Evolutionary conservation across 2,329 filamentous ascomycete species (phyloP).

Genomic region (Pseudocercospora musae): DNA sequence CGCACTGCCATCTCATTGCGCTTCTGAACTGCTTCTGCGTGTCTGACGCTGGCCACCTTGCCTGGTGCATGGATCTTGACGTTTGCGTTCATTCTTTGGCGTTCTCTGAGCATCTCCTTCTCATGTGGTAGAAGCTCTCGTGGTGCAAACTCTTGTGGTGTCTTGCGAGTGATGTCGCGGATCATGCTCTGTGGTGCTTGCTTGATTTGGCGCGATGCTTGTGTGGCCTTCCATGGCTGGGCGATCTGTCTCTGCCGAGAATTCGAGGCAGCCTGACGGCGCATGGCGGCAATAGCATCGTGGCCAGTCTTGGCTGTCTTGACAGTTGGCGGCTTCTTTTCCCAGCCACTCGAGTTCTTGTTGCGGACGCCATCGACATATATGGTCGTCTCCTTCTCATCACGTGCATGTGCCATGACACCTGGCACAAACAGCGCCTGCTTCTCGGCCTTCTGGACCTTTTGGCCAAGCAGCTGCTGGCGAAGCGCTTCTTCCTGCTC

Average conservation of each 20-base stretch:
- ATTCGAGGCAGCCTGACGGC: conserved; percentile 18
- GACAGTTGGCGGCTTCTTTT: conserved; percentile 5
- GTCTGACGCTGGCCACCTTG: conserved; percentile 2
- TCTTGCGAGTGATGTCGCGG: conserved; percentile 6
- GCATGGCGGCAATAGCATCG: conserved; percentile 24
- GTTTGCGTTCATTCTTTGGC: conserved; percentile 6
- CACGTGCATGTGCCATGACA: conserved; percentile 19
- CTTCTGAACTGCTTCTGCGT: conserved; percentile 7
- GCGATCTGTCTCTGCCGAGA: conserved; percentile 14
- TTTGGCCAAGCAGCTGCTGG: conserved; percentile 59
- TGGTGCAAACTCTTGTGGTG: conserved; percentile 16
- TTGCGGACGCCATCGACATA: conserved; percentile 22
- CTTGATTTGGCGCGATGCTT: conserved; percentile 11
- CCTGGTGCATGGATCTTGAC: conserved; percentile 15
- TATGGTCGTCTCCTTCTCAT: conserved; percentile 13
- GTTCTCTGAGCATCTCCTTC: conserved; percentile 16
- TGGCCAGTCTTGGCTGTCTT: conserved; percentile 19
- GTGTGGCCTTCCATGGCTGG: conserved; percentile 12
- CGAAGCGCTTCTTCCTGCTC: conserved; percentile 33
- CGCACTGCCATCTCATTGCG: conserved; percentile 14
- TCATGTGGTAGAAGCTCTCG: conserved; percentile 22
- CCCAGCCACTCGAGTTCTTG: conserved; percentile 1
- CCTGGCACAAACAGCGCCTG: conserved; percentile 41
- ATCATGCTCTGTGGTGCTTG: conserved; percentile 21
- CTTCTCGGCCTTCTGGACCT: conserved; percentile 54